These are phyloP conservation scores for Xylaria telfairii DNA, from an alignment of 495 filamentous ascomycete species.

Conservation along the genomic window DNA sequence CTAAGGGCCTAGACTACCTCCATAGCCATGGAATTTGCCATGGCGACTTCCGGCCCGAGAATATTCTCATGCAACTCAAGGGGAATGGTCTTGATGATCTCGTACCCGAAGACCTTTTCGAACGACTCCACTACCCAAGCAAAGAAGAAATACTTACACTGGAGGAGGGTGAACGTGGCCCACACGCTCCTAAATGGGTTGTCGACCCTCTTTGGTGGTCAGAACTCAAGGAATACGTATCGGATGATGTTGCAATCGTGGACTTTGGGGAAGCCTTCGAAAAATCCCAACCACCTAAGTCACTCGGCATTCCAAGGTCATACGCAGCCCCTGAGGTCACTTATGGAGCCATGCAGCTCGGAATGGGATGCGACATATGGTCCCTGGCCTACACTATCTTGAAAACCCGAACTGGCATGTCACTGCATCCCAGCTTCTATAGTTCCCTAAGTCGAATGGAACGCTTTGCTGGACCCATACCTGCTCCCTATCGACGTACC, in stretches of 20 bases:
- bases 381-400: slow-evolving; percentile 30
- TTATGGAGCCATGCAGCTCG: slow-evolving; percentile 20
- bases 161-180: background rate
- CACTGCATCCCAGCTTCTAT: background rate
- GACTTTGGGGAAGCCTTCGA: slow-evolving; percentile 35
- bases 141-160: background rate
- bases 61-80: slow-evolving; percentile 32
- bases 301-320: slow-evolving; percentile 18
- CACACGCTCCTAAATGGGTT: slow-evolving; percentile 28
- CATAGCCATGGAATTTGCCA: slow-evolving; percentile 32
- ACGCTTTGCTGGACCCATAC: slow-evolving; percentile 7
- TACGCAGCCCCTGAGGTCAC: slow-evolving; percentile 32
- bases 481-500: background rate
- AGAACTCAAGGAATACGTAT: background rate
- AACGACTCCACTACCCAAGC: slow-evolving; percentile 1
- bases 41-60: slow-evolving; percentile 36
- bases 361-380: slow-evolving; percentile 33
- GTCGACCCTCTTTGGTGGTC: slow-evolving; percentile 16
- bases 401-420: background rate
- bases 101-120: slow-evolving; percentile 20
- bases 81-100: slow-evolving; percentile 30
- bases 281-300: slow-evolving; percentile 14
- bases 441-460: background rate
- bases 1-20: slow-evolving; percentile 26
- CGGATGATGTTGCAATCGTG: slow-evolving; percentile 25